Base-by-base conservation (phyloP, 2,329 filamentous ascomycete species). In the Colletotrichum sojae region DNA sequence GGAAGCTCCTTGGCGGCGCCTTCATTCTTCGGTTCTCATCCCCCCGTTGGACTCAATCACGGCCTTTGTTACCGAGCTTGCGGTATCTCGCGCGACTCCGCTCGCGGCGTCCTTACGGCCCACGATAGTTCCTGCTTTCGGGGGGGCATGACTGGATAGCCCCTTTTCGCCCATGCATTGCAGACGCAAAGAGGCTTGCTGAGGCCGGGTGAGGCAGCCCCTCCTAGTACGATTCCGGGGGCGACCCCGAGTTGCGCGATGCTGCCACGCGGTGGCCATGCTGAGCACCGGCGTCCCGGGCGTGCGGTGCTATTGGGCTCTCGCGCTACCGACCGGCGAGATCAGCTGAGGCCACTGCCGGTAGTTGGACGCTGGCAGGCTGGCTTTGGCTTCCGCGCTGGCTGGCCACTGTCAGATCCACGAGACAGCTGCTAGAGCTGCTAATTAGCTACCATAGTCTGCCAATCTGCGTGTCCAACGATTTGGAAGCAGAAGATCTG, bases 251-350 rank as follows among this genome's bases (percentile, higher is more conserved):
- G 25, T 64, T 53, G 60, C 27, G 48, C 48, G 43, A n/a, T 20
- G 27, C 20, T 69, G 66, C 66, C 66, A 69, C 66, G 66, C 66
- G 66, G 66, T 45, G 55, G 49, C 62, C 66, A 69, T 69, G 66
- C 62, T 56, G 54, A 66, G 51, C 55, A 39, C 66, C 51, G 51
- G 45, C 36, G n/a, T 46, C 13, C 54, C 46, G 62, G 55, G 43
- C 53, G 22, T 20, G 16, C 9, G 40, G 49, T 52, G 20, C 39
- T 20, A 20, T 43, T 45, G 25, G 16, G 20, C 49, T 16, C 16
- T n/a, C 6, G 48, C 40, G 40, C 39, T 40, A 48, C n/a, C 39
- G 20, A 25, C 16, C 43, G 39, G 40, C 43, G 31, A 51, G 36
- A 65, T 54, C 61, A 55, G 22, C 55, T 55, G 48, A 59, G 25